Evolutionary conservation across 1,284 basidiomycete genomes (phyloP), one percentile per base, ranked within the genome.

Genomic region (Tylopilus sp.): DNA sequence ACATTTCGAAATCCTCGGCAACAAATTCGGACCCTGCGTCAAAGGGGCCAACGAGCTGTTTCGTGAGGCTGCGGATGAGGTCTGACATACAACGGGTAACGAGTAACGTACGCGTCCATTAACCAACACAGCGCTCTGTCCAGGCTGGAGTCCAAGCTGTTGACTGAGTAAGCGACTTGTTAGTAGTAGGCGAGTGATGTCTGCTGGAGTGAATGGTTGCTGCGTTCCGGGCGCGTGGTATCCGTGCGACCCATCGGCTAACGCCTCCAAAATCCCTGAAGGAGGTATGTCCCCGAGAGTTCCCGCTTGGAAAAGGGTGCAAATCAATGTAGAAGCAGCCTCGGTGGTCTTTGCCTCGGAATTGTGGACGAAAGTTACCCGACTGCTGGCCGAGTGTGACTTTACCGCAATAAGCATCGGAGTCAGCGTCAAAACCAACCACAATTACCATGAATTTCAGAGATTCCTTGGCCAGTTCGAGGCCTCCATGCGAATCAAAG

Each of bases 21-120:
- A 67, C 53, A 61, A 96, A 91, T 12, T 78, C 76, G 10, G 71
- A 73, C 1, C 68, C 53, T 6, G 38, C 29, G 15, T 66, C 67
- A 41, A 90, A 66, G 0, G 86, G 86, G 0, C 87, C 86, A 25
- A 91, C 67, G 39, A 89, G 66, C 86, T 89, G 39, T 54, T 50
- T 41, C 30, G 43, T 23, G 54, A 57, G 54, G 34, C 6, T 29
- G n/a, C 25, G 19, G 18, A 38, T 41, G 35, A 48, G 47, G n/a
- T 44, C 13, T 13, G 18, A 9, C 28, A 34, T 38, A 37, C 29
- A 41, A 10, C 10, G 9, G 6, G 8, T 16, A 29, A 29, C 44
- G 25, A 0, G 36, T 28, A 18, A 64, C 78, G 62, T 61, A 93
- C 91, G 29, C 93, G 75, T 33, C 93, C 93, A 58, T 96, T 96